Evolutionary conservation across 352 stramenopile genomes (phyloP), one percentile per base, ranked within the genome.

Genomic region (Phytophthora cajani): DNA sequence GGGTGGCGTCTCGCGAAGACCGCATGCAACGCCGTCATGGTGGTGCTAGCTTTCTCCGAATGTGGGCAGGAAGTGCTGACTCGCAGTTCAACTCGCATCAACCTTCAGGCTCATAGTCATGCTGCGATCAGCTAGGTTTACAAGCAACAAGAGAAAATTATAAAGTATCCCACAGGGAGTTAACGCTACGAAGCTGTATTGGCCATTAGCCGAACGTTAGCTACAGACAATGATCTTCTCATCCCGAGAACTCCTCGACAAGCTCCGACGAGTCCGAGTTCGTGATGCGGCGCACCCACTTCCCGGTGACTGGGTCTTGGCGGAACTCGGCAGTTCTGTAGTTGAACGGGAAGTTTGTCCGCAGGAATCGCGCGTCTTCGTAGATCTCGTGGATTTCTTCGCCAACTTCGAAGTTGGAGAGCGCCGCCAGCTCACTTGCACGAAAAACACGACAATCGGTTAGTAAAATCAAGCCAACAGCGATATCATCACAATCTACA

Each of bases 21-120:
- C 74, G 81, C 19, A 94, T 84, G 78, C 81, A 84, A 51, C 90
- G 89, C 54, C 85, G 85, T 38, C 73, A 92, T 65, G 85, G 88
- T 27, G 85, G 88, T 58, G 72, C 74, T 33, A 81, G 69, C 50
- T 93, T 85, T 66, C 80, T 92, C 52, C 84, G 84, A 58, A 95
- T 95, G 85, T 94, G 88, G 88, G 82, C 88, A 1, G 87, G 87
- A 56, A 94, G 87, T 30, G 68, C 79, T 10, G 84, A 95, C 32
- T 93, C 84, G 23, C 87, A 92, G 64, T 93, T 94, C 53, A 92
- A 92, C 57, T 54, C 38, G 16, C 50, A 58, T n/a, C 25, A 69
- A 19, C 47, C 67, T 19, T 42, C 30, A 32, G 36, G 19, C 7
- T 53, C 32, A 14, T 59, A 36, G 30, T 36, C 8, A 36, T 11